Evolutionary conservation across 140 eudicot genomes (phyloP), one percentile per base, ranked within the genome.

Genomic region (Flaveria floridana): DNA sequence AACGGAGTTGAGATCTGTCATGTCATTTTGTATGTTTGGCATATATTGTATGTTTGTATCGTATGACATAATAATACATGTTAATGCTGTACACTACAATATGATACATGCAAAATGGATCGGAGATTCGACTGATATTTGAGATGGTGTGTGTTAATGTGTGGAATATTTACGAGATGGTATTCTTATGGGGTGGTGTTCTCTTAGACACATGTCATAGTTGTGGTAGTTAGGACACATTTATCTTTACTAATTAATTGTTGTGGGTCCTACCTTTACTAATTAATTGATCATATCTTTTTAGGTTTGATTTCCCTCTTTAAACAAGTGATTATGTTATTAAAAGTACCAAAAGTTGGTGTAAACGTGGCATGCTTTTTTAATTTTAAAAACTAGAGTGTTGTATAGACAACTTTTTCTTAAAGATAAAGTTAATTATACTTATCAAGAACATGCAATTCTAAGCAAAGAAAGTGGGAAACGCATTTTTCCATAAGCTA

Each of bases 221-320:
- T 10, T 20, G 80, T 76, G 48, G 69, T 66, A 30, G 80, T 52
- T 76, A 41, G 28, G 46, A 15, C 55, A 65, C 34, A 41, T 76
- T 15, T 76, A 48, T 78, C 47, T 13, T 34, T 20, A 9, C 39
- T 72, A 44, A 48, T 7, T 71, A 19, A 10, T 11, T 56, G 1
- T 44, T 44, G 13, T 8, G 50, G 1, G 13, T 1, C 50, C 14
- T 9, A 44, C 14, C 2, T 44, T 44, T 34, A 13, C 34, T 72
- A 53, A 48, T 7, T 71, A 28, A n/a, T 16, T 57, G 2, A 57
- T 30, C 52, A 52, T 65, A 57, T 76, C 46, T 66, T 23, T 12
- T 59, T 69, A 69, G 73, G 72, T 64, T 64, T 75, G 73, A 75
- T 50, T 28, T 64, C 34, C 42, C 41, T 0, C 15, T 30, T 30